Base-by-base conservation (phyloP, 441 rosid genomes). In the Syzygium malaccense region DNA sequence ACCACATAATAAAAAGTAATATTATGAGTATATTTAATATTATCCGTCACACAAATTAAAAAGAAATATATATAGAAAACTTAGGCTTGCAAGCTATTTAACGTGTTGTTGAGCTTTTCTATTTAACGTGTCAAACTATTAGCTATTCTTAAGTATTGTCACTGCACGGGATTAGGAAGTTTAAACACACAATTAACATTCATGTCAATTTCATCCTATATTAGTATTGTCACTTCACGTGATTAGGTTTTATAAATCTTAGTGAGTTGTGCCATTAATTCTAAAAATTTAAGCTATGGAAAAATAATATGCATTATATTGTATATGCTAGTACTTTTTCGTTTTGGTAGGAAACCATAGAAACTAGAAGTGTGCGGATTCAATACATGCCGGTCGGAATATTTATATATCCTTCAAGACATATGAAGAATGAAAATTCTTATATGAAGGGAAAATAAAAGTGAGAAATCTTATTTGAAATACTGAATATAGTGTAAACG, bases 1-100 rank as follows among this genome's bases (percentile, higher is more conserved):
- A 6, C 28, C 5, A 60, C 0, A 0, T 28, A 13, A 28, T 60
- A 6, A 60, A 5, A 60, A 3, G 4, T 7, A 8, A 17, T 30
- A 30, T 30, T 64, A 8, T 0, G 1, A 64, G 2, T 30, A 30
- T 64, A 1, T 4, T 30, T 19, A 68, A 32, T 68, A 68, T 32
- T 2, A 32, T 68, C 0, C 0, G 3, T 68, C 13, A 15, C 20
- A 30, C 33, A 30, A 64, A 64, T 64, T 30, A 33, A 8, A 7
- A 68, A 9, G 37, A 32, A 66, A 66, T 66, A 25, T 3, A 30
- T 66, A 62, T n/a, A n/a, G 13, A 51, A n/a, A 62, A 62, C 0
- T 62, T 62, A 0, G 12, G 45, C 3, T 30, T 0, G 45, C 78
- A 66, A 66, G 78, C 41, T 41, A 28, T 37, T 37, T 37, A 37